A percentile compares a stretch with the other conserved stretches of the same genome.
These are phyloP conservation scores for Colletotrichum spinosum DNA, from an alignment of 2,329 filamentous ascomycete species.

Conservation along the genomic window DNA sequence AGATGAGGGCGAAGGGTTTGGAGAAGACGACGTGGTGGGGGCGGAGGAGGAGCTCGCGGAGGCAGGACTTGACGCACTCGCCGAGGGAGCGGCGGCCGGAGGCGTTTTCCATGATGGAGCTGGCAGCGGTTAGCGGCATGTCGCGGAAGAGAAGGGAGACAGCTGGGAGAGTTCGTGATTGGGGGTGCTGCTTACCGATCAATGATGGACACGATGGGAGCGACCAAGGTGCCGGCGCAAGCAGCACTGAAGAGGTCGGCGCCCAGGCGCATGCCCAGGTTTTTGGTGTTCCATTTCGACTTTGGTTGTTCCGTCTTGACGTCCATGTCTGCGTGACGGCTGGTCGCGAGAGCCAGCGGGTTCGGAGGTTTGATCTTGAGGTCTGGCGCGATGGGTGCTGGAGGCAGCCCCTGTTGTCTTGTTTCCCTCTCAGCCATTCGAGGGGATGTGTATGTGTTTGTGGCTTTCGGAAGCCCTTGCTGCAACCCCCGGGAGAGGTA, in stretches of 20 bases:
- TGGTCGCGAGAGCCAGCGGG: conserved; percentile 46
- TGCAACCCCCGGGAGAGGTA: not conserved
- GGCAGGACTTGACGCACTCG: conserved; percentile 69
- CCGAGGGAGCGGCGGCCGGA: conserved; percentile 73
- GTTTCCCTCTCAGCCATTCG: conserved; percentile 34
- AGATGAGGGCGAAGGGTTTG: conserved; percentile 76
- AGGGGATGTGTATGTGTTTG: not conserved
- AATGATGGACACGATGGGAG: conserved; percentile 88
- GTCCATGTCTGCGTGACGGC: conserved; percentile 38
- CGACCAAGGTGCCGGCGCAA: conserved; percentile 79
- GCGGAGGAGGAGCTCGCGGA: conserved; percentile 65
- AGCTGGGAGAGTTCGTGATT: not conserved
- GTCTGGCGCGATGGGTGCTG: conserved; percentile 27
- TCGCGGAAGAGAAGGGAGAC: not conserved
- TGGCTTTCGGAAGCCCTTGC: not conserved
- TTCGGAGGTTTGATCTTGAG: conserved; percentile 43
- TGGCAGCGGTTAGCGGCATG: conserved; percentile 44
- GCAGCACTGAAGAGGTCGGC: conserved; percentile 77
- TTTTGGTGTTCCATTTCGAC: conserved; percentile 77
- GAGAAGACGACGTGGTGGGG: conserved; percentile 73
- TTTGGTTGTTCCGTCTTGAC: conserved; percentile 23
- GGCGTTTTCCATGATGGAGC: conserved; percentile 86
- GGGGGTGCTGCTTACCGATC: conserved; percentile 70
- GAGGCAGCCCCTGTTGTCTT: conserved; percentile 33
- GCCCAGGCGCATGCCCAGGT: conserved; percentile 73